These are phyloP conservation scores for Erodium maritimum DNA, from an alignment of 345 rosid genomes.

Conservation along the genomic window DNA sequence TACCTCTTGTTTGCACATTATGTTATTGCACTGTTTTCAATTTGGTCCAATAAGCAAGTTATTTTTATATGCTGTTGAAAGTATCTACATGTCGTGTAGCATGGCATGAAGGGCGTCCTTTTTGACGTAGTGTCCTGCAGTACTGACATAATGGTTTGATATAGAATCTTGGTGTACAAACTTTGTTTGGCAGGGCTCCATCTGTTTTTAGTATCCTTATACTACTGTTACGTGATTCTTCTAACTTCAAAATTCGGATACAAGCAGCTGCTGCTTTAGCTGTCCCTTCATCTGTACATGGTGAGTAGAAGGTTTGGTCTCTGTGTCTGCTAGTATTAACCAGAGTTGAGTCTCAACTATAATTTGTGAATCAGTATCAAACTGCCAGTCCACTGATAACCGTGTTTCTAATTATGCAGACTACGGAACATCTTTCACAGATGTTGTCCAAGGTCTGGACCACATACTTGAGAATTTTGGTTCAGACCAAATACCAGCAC, in stretches of 20 bases:
- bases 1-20: too few relatives aligned
- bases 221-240: slow-evolving; percentile 73
- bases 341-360: too few relatives aligned
- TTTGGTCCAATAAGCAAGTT: background rate
- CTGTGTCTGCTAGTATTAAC: slow-evolving; percentile 1
- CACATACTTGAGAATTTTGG: slow-evolving; percentile 60
- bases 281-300: slow-evolving; percentile 51
- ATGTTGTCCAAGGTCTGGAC: slow-evolving; percentile 73
- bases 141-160: background rate
- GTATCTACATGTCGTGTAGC: background rate
- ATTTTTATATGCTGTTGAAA: background rate
- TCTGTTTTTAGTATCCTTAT: slow-evolving; percentile 75
- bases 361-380: background rate
- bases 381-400: background rate
- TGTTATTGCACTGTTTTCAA: background rate
- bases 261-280: slow-evolving; percentile 96
- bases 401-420: slow-evolving; percentile 30
- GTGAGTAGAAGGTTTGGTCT: slow-evolving; percentile 28
- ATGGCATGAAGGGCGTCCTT: background rate
- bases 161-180: background rate
- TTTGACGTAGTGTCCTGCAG: background rate
- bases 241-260: slow-evolving; percentile 88
- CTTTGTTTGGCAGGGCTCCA: slow-evolving; percentile 53
- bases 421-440: slow-evolving; percentile 76
- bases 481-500: slow-evolving; percentile 45